Percentiles rank a stretch among this genome's conserved stretches.
Evolutionary conservation across 2,329 filamentous ascomycete genomes (phyloP).

Genomic region (Colletotrichum spinosum): DNA sequence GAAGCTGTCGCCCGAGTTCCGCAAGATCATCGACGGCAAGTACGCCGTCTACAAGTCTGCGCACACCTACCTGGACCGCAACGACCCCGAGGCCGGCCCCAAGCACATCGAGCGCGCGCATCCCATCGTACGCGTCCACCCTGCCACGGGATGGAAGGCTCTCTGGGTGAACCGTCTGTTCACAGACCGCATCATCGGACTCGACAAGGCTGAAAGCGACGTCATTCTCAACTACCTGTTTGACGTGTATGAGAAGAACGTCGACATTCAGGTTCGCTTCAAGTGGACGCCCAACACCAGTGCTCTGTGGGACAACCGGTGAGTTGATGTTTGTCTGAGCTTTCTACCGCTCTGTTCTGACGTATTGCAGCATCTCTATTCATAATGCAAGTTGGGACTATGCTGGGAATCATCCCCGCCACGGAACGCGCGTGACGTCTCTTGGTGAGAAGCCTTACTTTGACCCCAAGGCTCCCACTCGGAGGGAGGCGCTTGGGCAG

Average conservation of each 20-base stretch:
- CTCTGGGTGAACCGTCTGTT: slow-evolving; percentile 79
- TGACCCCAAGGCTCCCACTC: slow-evolving; percentile 71
- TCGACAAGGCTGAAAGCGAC: slow-evolving; percentile 77
- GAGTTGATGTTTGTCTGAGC: slow-evolving; percentile 36
- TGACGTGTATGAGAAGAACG: slow-evolving; percentile 75
- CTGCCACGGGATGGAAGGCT: slow-evolving; percentile 79
- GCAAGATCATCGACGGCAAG: slow-evolving; percentile 76
- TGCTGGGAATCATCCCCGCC: slow-evolving; percentile 72
- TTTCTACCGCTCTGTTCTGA: neutral
- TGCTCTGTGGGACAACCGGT: slow-evolving; percentile 79
- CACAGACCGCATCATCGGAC: slow-evolving; percentile 75
- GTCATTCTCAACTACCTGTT: slow-evolving; percentile 74
- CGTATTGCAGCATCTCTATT: slow-evolving; percentile 69
- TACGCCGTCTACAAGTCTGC: slow-evolving; percentile 74
- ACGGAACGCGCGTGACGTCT: slow-evolving; percentile 78
- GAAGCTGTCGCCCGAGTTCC: slow-evolving; percentile 77
- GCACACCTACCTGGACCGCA: slow-evolving; percentile 74
- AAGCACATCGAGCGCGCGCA: slow-evolving; percentile 75
- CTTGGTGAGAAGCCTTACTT: slow-evolving; percentile 80
- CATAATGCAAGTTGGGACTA: slow-evolving; percentile 83
- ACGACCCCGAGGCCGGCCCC: slow-evolving; percentile 70
- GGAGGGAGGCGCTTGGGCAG: slow-evolving; percentile 74
- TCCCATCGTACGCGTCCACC: slow-evolving; percentile 77
- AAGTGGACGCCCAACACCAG: slow-evolving; percentile 76
- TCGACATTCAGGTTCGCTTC: slow-evolving; percentile 79